Evolutionary conservation across 2,329 filamentous ascomycete genomes (phyloP).

Genomic region (Fusarium sp.): DNA sequence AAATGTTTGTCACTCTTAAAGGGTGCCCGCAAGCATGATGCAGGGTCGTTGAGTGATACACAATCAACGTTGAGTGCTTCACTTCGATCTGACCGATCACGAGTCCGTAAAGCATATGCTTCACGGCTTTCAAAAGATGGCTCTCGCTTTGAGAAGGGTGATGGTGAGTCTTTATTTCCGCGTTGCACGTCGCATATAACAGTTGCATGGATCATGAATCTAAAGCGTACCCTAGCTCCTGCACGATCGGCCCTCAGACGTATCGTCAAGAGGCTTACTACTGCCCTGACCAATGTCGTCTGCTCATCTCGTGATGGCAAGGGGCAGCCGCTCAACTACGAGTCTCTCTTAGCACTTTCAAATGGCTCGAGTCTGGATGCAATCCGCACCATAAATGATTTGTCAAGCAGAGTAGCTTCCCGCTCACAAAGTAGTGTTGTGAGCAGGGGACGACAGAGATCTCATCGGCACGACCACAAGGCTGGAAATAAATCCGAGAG

Average conservation of each 20-base stretch:
- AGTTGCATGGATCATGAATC: constrained; percentile 19
- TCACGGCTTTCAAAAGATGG: constrained; percentile 56
- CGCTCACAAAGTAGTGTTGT: constrained; percentile 30
- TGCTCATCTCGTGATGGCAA: constrained; percentile 49
- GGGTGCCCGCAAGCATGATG: constrained; percentile 45
- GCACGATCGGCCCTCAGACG: constrained; percentile 55
- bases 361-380: constrained; percentile 61
- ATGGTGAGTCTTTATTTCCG: constrained; percentile 55
- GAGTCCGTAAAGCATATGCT: constrained; percentile 58
- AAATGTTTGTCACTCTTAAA: constrained; percentile 59
- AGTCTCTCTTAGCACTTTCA: constrained; percentile 60
- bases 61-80: constrained; percentile 49
- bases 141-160: constrained; percentile 58
- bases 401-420: constrained; percentile 54
- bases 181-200: not conserved
- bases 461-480: constrained; percentile 24
- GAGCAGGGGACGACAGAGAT: constrained; percentile 35
- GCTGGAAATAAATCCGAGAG: constrained; percentile 16
- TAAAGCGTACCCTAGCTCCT: constrained; percentile 47
- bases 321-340: constrained; percentile 55
- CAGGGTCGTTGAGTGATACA: constrained; percentile 42
- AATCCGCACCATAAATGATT: constrained; percentile 60
- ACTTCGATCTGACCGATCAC: constrained; percentile 55
- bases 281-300: constrained; percentile 56
- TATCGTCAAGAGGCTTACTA: constrained; percentile 58